Conservation (phyloP, 2,329 filamentous ascomycete species). For the Beauveria sp. region DNA sequence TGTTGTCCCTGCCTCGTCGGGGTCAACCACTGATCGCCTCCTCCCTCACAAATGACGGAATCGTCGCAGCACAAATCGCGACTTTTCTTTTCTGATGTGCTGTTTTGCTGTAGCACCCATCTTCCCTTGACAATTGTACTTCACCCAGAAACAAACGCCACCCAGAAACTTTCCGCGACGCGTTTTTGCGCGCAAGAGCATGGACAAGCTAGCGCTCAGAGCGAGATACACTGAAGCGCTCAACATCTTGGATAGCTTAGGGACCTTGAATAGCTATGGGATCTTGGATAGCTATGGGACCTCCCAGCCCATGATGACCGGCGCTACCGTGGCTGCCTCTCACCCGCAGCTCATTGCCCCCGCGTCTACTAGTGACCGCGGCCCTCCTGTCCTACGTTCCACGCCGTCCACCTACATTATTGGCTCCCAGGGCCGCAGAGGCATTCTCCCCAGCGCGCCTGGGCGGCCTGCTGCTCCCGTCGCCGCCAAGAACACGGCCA, state of each 20-base stretch:
- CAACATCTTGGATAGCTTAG: constrained; percentile 17
- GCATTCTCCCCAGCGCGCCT: constrained; percentile 84
- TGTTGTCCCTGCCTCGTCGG: background rate
- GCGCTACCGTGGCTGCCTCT: constrained; percentile 54
- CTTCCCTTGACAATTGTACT: background rate
- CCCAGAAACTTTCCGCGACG: background rate
- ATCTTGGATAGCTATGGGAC: constrained; percentile 36
- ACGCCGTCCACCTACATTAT: constrained; percentile 88
- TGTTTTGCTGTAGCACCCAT: background rate
- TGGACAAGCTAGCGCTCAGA: constrained; percentile 36
- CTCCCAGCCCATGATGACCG: constrained; percentile 56
- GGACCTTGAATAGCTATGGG: no score
- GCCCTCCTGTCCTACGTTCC: constrained; percentile 56
- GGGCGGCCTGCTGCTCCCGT: constrained; percentile 72
- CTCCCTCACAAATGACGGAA: background rate
- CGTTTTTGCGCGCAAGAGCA: background rate
- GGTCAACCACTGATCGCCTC: background rate
- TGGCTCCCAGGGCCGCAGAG: constrained; percentile 84
- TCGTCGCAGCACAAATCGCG: background rate
- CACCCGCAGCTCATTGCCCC: constrained; percentile 65
- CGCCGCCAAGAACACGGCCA: constrained; percentile 69
- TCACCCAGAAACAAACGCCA: background rate
- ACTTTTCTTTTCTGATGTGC: background rate
- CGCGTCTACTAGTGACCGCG: constrained; percentile 52
- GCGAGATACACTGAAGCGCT: constrained; percentile 47